These are phyloP conservation scores for Aspergillus puulaauensis DNA, from an alignment of 2,329 filamentous ascomycete species.

Conservation along the genomic window DNA sequence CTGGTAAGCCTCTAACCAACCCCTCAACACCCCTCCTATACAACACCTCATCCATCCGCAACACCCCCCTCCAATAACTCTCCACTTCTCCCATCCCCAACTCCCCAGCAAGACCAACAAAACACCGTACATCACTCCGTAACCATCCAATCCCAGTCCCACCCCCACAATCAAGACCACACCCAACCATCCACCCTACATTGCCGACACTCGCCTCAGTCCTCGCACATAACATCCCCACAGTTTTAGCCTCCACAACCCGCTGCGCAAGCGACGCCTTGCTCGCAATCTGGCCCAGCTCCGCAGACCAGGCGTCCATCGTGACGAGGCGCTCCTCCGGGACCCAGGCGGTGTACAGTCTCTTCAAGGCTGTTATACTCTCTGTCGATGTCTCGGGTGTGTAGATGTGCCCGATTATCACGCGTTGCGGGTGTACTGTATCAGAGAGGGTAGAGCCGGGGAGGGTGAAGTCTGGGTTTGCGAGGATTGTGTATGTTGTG, in stretches of 20 bases:
- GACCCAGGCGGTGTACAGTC: conserved; percentile 18
- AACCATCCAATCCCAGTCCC: not conserved
- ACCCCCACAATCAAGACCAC: not conserved
- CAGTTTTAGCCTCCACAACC: conserved; percentile 12
- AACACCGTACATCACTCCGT: conserved; percentile 15
- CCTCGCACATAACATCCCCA: conserved; percentile 14
- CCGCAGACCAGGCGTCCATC: conserved; percentile 22
- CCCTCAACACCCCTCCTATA: conserved; percentile 1
- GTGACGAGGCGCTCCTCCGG: conserved; percentile 19
- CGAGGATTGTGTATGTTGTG: conserved; percentile 19
- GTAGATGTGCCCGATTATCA: conserved; percentile 23
- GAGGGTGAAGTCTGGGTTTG: conserved; percentile 22
- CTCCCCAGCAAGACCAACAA: conserved; percentile 19
- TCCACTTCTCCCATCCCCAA: conserved; percentile 18
- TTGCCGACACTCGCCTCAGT: conserved; percentile 16
- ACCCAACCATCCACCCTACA: conserved; percentile 11
- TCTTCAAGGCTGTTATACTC: conserved; percentile 15
- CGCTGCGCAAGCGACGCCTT: conserved; percentile 19
- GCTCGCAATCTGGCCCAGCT: conserved; percentile 15
- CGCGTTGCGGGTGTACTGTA: conserved; percentile 15
- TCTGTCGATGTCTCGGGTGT: conserved; percentile 14
- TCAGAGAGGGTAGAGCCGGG: conserved; percentile 15
- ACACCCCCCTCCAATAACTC: conserved; percentile 18
- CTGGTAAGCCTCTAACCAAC: not conserved
- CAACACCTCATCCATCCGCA: conserved; percentile 16